Base-by-base conservation (phyloP, 495 filamentous ascomycete species). In the Poronia punctata region DNA sequence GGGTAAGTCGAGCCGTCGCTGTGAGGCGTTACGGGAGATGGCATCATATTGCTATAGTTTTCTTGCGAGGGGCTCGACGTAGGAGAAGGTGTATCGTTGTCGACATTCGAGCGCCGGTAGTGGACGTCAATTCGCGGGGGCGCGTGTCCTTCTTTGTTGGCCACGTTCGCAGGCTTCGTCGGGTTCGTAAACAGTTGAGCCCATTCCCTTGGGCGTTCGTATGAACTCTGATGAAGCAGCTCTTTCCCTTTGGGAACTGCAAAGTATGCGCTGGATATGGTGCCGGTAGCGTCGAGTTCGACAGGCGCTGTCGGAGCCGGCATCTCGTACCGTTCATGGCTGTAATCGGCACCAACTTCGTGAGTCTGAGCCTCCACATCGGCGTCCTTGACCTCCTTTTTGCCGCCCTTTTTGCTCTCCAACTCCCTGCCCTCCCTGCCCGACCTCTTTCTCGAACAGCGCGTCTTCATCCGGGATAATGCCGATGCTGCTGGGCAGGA, bases 271-370 rank as follows among this genome's bases (percentile, higher is more conserved):
- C 60, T 64, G 8, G 48, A 48, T 17, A 58, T 45, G 5, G 50
- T 54, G 18, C 59, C 52, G 24, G 53, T 63, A 34, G 60, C 64
- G 28, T 74, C 71, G 19, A 75, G 54, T 50, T 75, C 72, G 15
- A 65, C 67, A 1, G 70, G 70, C 10, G 62, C 66, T 7, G 60
- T 45, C 1, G 66, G 60, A 8, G 60, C 70, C 12, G 70, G 64
- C 38, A 75, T 52, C 44, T 74, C 69, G 35, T 70, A 73, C 5
- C 70, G 49, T 47, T 70, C 70, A 41, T 73, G 68, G 25, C 50
- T 56, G 40, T 50, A 57, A 35, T 73, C 67, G 5, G 68, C 67
- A 8, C 53, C 66, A 4, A 74, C 69, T 47, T 72, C 70, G 18
- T 55, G 58, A 4, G 63, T 54, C 17, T 62, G 38, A 11, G 24